Evolutionary conservation across 257 asterid genomes (phyloP).

Genomic region (Ophiorrhiza pumila): DNA sequence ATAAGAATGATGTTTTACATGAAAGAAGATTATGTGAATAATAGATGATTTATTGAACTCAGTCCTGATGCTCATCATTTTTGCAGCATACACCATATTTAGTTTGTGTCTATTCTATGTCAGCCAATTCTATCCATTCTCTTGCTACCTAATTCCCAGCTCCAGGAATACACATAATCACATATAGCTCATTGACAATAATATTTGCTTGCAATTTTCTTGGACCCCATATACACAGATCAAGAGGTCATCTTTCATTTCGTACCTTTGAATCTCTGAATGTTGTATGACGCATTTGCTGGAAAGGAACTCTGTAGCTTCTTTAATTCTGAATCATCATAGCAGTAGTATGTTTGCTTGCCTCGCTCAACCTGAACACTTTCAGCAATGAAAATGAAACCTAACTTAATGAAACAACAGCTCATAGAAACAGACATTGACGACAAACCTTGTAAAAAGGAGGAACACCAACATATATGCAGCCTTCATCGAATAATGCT

Average conservation of each 20-base stretch:
- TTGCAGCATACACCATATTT: background rate
- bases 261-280: conserved; percentile 97
- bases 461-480: conserved; percentile 96
- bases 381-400: conserved; percentile 6
- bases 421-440: background rate
- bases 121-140: background rate
- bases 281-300: conserved; percentile 85
- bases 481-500: conserved; percentile 92
- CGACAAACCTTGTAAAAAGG: conserved; percentile 83
- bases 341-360: conserved; percentile 76
- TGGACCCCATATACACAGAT: background rate
- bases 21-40: background rate
- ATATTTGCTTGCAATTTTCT: background rate
- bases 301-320: conserved; percentile 70
- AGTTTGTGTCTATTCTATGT: background rate
- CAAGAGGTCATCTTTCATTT: background rate
- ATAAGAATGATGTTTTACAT: background rate
- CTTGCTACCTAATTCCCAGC: background rate
- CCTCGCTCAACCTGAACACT: conserved; percentile 85
- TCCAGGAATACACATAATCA: background rate
- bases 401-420: conserved; percentile 17
- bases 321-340: conserved; percentile 74
- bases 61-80: background rate
- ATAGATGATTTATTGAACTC: background rate
- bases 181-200: background rate